Evolutionary conservation across 257 asterid genomes (phyloP), one percentile per base, ranked within the genome.

Genomic region (Nicotiana tomentosiformis): DNA sequence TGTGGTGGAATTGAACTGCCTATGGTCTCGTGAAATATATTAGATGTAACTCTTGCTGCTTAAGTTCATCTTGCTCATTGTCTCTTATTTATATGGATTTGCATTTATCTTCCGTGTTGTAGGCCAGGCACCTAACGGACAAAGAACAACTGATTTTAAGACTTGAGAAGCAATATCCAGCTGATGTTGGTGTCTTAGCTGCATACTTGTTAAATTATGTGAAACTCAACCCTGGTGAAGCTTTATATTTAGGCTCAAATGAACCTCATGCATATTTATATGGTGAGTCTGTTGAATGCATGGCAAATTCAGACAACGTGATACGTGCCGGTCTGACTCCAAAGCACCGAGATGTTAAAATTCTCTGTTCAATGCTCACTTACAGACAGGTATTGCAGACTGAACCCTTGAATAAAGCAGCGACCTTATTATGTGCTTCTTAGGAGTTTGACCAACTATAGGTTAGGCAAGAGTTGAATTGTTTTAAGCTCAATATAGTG

Each of bases 271-370:
- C 98, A 10, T 96, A 95, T 72, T 69, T 96, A 68, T 86, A 85
- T 4, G 99, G 98, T 23, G 99, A 96, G 69, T 96, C 98, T 64
- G 61, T 95, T 56, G 99, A 96, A 87, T 95, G 98, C 86, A 96
- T 96, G 99, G 99, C 98, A 72, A 96, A 98, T 39, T 96, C 98
- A 32, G 97, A 96, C 86, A 96, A 95, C 53, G 98, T 96, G 7
- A 97, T 96, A 7, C 98, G 99, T 10, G 99, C 98, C 46, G 98
- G 99, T 60, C 98, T 97, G 72, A 97, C 99, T 60, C 96, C 97
- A 5, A 95, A 97, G 91, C 33, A 87, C 79, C 89, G 96, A 67
- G 99, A 97, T 83, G 97, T 95, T 68, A 84, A 86, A 62, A 95
- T 93, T 57, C 96, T 97, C 14, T 97, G 98, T 83, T 91, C 98